phyloP scores from a whole-genome alignment of 139 green algal genomes.

The Chlorokybus atmophyticus region DNA sequence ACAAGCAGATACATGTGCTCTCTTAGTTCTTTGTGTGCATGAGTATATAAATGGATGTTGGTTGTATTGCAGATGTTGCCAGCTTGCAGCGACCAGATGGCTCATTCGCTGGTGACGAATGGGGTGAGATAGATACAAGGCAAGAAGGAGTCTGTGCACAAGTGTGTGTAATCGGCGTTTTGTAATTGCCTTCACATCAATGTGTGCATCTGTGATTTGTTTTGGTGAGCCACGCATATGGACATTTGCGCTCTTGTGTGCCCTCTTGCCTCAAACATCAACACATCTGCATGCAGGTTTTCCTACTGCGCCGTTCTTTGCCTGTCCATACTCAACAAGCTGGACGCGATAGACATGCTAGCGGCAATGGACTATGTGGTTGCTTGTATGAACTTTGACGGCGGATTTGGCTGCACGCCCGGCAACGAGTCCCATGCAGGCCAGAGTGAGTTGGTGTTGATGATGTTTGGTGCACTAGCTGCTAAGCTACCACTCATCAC shows the following conservation, averaged over 20 bases:
- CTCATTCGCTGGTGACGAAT: slow-evolving; percentile 85
- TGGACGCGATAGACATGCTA: slow-evolving; percentile 52
- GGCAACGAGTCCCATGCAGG: slow-evolving; percentile 41
- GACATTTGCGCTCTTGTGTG: too few species aligned
- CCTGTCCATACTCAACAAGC: slow-evolving; percentile 40
- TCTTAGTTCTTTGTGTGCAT: too few species aligned
- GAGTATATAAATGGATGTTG: too few species aligned
- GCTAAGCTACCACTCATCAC: too few species aligned
- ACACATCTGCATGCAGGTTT: slow-evolving; percentile 43
- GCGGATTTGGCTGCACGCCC: slow-evolving; percentile 74
- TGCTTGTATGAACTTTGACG: slow-evolving; percentile 91
- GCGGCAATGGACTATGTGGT: slow-evolving; percentile 59
- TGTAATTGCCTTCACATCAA: too few species aligned
- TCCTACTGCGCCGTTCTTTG: slow-evolving; percentile 78
- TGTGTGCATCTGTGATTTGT: too few species aligned
- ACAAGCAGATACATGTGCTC: too few species aligned
- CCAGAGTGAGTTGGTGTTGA: slow-evolving; percentile 23
- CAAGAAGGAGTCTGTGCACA: too few species aligned
- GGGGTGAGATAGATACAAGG: slow-evolving; percentile 91
- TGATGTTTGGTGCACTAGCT: neutral
- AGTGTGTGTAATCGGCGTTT: too few species aligned
- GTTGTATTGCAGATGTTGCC: slow-evolving; percentile 44
- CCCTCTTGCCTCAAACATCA: too few species aligned
- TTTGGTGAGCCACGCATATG: too few species aligned
- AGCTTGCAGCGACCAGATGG: slow-evolving; percentile 74